These are phyloP conservation scores for Calendula officinalis DNA, from an alignment of 129 eudicot species.

Conservation along the genomic window DNA sequence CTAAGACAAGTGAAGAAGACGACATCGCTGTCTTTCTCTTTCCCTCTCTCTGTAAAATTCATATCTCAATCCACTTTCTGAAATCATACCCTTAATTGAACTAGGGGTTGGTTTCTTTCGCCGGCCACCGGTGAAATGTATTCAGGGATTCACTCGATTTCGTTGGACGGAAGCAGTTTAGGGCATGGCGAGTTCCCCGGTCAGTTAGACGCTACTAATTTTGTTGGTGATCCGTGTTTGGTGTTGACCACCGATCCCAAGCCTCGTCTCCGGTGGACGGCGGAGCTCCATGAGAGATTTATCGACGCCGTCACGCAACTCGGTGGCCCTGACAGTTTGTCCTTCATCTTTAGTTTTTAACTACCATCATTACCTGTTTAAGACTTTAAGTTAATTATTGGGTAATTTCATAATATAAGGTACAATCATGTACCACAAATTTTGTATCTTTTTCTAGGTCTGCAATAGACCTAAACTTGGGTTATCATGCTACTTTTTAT, in stretches of 20 bases:
- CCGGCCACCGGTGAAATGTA: constrained; percentile 28
- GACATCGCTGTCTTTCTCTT: constrained; percentile 34
- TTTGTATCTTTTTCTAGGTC: constrained; percentile 9
- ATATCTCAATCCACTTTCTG: not conserved
- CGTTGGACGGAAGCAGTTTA: constrained; percentile 37
- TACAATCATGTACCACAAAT: not conserved
- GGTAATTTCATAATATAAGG: not conserved
- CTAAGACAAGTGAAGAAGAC: constrained; percentile 39
- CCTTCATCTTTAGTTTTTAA: not conserved
- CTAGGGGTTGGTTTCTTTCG: not conserved
- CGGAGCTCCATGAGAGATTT: constrained; percentile 92
- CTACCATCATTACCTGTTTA: no score
- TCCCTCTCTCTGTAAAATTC: constrained; percentile 13
- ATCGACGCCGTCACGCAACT: constrained; percentile 91
- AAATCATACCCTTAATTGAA: not conserved
- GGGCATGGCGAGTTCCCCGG: constrained; percentile 30
- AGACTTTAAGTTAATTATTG: not conserved
- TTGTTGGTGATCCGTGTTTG: constrained; percentile 64
- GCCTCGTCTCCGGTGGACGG: constrained; percentile 93
- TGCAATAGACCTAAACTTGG: not conserved
- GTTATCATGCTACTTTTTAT: no score
- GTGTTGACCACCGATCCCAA: constrained; percentile 85
- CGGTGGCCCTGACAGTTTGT: constrained; percentile 89
- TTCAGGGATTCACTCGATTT: constrained; percentile 52
- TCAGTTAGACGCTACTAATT: constrained; percentile 41